A percentile compares a stretch with the other conserved stretches of the same genome.
These are phyloP conservation scores for Tolypocladium tropicale DNA, from an alignment of 2,329 filamentous ascomycete genomes.

Conservation along the genomic window DNA sequence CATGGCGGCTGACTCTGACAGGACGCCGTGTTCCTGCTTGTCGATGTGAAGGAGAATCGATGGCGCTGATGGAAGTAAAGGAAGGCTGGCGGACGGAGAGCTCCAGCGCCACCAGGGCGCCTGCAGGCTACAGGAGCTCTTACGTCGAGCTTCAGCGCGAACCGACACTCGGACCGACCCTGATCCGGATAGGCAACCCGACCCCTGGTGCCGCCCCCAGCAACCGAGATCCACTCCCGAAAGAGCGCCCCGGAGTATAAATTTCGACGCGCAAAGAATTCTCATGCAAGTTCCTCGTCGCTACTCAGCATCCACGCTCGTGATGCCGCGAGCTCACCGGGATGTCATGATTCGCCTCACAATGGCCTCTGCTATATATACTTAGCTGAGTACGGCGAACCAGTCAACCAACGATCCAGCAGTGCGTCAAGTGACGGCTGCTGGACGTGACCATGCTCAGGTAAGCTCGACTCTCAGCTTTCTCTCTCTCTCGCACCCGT, in stretches of 20 bases:
- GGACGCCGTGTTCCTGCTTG: neutral
- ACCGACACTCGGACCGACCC: constrained; percentile 10
- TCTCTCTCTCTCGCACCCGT: neutral
- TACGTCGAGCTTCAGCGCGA: constrained; percentile 19
- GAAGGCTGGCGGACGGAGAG: constrained; percentile 3
- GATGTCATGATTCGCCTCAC: neutral
- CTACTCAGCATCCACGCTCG: neutral
- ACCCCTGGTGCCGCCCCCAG: neutral
- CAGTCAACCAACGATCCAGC: neutral
- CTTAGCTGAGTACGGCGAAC: neutral
- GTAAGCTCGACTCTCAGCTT: constrained; percentile 2
- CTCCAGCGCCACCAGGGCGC: constrained; percentile 1
- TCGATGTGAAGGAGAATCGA: neutral
- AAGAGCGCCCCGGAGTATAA: neutral
- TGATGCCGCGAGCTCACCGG: neutral
- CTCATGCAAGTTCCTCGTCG: neutral
- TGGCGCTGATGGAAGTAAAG: neutral
- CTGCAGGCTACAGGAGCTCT: constrained; percentile 27
- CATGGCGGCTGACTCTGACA: constrained; percentile 39
- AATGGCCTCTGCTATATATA: neutral
- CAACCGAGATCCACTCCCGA: neutral
- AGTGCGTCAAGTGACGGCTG: neutral
- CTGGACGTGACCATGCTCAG: neutral
- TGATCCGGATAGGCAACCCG: constrained; percentile 5
- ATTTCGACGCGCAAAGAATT: neutral